Conservation (phyloP, 169 alveolate species). For the Toxoplasma gondii region DNA sequence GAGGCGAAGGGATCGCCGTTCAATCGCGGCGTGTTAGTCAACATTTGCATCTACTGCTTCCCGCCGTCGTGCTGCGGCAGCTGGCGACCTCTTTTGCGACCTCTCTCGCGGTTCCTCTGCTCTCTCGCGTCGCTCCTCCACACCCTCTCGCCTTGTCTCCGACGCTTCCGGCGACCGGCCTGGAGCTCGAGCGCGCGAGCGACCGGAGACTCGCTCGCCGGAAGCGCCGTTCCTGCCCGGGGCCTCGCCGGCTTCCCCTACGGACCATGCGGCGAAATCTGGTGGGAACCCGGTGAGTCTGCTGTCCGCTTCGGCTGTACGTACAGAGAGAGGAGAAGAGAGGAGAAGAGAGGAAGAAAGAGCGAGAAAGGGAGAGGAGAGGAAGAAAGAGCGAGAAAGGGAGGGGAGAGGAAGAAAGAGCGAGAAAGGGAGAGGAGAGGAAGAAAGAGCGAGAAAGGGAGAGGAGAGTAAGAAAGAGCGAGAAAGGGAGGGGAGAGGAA, state of each 20-base stretch:
- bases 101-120: not conserved
- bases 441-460: too few relatives aligned
- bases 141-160: not conserved
- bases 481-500: too few relatives aligned
- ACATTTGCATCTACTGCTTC: conserved; percentile 3
- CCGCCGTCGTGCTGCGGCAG: conserved; percentile 22
- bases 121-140: not conserved
- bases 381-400: too few relatives aligned
- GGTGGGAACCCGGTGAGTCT: conserved; percentile 33
- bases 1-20: conserved; percentile 4
- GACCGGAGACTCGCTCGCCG: not conserved
- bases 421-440: too few relatives aligned
- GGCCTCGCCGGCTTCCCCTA: not conserved
- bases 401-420: too few relatives aligned
- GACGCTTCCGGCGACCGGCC: not conserved
- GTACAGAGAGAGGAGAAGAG: too few relatives aligned
- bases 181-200: not conserved
- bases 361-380: too few relatives aligned
- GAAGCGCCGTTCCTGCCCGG: not conserved
- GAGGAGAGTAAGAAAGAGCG: too few relatives aligned
- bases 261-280: conserved; percentile 37
- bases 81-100: not conserved
- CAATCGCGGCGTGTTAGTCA: not conserved
- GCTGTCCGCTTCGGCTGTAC: not conserved
- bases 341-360: too few relatives aligned